phyloP scores from a whole-genome alignment of 768 basidiomycete genomes.

The Termitomyces sp. region DNA sequence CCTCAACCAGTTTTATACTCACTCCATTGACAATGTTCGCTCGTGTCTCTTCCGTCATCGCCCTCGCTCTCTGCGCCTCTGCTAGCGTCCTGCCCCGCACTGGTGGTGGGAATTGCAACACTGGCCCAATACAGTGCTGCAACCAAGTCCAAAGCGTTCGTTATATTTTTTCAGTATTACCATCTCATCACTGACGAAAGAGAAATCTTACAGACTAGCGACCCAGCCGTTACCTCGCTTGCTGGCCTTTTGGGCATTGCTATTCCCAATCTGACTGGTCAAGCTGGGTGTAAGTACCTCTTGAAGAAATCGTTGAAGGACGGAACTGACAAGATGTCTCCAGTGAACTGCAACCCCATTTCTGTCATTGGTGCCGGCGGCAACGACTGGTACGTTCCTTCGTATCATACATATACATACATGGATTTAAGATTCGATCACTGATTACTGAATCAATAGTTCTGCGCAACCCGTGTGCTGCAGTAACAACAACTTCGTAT shows the following conservation, averaged over 20 bases:
- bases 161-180: neutral
- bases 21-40: conserved; percentile 7
- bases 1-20: neutral
- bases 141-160: conserved; percentile 5
- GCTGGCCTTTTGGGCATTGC: conserved; percentile 5
- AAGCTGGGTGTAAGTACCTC: conserved; percentile 9
- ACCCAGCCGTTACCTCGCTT: neutral
- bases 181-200: neutral
- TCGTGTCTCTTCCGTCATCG: conserved; percentile 6
- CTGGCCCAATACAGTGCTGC: conserved; percentile 15
- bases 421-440: too few relatives aligned
- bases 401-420: neutral
- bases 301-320: neutral
- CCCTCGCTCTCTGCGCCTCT: conserved; percentile 7
- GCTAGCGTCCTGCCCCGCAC: conserved; percentile 10
- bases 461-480: conserved; percentile 15
- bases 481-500: conserved; percentile 13
- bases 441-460: neutral
- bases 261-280: neutral
- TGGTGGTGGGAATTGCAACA: conserved; percentile 9
- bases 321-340: neutral
- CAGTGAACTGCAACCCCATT: conserved; percentile 12
- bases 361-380: conserved; percentile 7
- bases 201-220: neutral
- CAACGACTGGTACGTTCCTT: conserved; percentile 8